Conservation (phyloP, 495 filamentous ascomycete species). For the Aspergillus panamensis region DNA sequence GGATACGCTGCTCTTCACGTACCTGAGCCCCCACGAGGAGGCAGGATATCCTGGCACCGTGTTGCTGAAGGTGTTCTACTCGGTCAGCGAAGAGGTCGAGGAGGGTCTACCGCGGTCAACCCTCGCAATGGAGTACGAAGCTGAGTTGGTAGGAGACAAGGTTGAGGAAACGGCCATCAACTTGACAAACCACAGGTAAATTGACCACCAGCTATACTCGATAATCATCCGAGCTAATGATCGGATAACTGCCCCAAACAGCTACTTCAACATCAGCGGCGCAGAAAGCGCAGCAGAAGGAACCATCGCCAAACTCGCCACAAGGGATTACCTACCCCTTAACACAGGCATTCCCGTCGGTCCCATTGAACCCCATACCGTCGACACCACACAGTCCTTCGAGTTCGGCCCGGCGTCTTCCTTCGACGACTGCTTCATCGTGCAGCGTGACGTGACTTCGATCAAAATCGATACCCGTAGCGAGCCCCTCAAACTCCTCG, state of each 20-base stretch:
- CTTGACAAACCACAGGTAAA: conserved; percentile 91
- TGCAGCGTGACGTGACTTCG: conserved; percentile 57
- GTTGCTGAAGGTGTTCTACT: conserved; percentile 74
- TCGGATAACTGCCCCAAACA: conserved; percentile 28
- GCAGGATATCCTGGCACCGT: conserved; percentile 86
- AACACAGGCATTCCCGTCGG: conserved; percentile 65
- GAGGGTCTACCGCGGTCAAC: conserved; percentile 53
- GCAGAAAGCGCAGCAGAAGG: conserved; percentile 63
- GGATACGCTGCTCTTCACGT: conserved; percentile 72
- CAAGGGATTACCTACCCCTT: conserved; percentile 70
- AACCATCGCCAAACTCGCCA: conserved; percentile 67
- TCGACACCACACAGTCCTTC: conserved; percentile 58
- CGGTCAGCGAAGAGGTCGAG: conserved; percentile 61
- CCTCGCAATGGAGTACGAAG: conserved; percentile 85
- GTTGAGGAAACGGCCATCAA: conserved; percentile 84
- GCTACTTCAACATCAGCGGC: conserved; percentile 85
- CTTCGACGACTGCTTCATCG: conserved; percentile 88
- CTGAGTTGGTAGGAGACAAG: conserved; percentile 68
- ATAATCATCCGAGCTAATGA: background rate
- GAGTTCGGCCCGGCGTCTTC: conserved; percentile 64
- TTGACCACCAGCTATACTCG: background rate
- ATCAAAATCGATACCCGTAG: conserved; percentile 76
- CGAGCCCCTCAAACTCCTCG: conserved; percentile 58
- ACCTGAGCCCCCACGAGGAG: conserved; percentile 70
- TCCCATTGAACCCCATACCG: conserved; percentile 47